Percentiles rank a stretch among this genome's conserved stretches.
Evolutionary conservation across 169 alveolate genomes (phyloP).

Genomic region (Eimeria nieschulzi): DNA sequence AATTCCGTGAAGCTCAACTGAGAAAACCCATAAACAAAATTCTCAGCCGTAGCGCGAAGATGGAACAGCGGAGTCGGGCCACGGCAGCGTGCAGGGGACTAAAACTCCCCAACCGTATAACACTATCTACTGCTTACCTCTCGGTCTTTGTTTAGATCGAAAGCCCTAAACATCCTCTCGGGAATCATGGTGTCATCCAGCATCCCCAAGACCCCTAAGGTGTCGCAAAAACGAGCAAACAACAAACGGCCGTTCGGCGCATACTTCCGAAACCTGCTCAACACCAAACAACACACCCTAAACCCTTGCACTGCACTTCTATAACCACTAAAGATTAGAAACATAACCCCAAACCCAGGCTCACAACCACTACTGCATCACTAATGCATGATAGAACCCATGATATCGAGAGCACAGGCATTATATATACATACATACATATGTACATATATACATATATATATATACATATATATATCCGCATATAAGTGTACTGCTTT

Average conservation of each 20-base stretch:
- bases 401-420: no score
- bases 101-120: neutral
- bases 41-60: neutral
- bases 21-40: neutral
- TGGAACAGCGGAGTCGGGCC: no score
- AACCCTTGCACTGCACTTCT: no score
- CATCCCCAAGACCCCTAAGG: slow-evolving; percentile 79
- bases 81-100: neutral
- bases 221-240: slow-evolving; percentile 66
- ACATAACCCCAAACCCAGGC: no score
- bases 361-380: no score
- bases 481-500: no score
- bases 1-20: slow-evolving; percentile 77
- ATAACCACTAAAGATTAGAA: no score
- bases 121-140: slow-evolving; percentile 26
- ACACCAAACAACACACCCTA: no score
- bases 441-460: no score
- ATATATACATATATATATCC: no score
- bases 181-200: slow-evolving; percentile 77
- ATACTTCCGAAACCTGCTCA: slow-evolving; percentile 69
- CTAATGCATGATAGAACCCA: no score
- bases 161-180: slow-evolving; percentile 77
- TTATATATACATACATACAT: no score
- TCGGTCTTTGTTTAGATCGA: slow-evolving; percentile 73
- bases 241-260: slow-evolving; percentile 72